A percentile compares a stretch with the other conserved stretches of the same genome.
Conservation (phyloP, 2,329 filamentous ascomycete species). For the Fusarium verticillioides region DNA sequence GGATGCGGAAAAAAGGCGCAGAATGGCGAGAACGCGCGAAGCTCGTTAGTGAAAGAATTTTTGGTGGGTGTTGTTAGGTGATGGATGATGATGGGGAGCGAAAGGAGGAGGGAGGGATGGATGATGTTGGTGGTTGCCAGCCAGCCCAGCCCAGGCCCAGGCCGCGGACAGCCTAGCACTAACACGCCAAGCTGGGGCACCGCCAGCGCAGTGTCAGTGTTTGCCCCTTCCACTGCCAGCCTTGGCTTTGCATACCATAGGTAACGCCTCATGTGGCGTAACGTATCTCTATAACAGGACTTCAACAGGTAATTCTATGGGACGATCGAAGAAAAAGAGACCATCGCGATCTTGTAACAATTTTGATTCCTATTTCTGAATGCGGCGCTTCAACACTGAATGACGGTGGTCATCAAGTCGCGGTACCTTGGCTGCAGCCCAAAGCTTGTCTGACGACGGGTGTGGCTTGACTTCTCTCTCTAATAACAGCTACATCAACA, state of each 20-base stretch:
- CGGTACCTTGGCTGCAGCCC: constrained; percentile 1
- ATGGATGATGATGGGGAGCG: constrained; percentile 38
- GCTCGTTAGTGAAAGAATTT: constrained; percentile 35
- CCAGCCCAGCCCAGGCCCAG: constrained; percentile 3
- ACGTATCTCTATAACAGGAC: not conserved
- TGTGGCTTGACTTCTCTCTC: constrained; percentile 15
- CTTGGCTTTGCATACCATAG: constrained; percentile 28
- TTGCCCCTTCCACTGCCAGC: constrained; percentile 22
- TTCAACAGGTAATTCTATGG: not conserved
- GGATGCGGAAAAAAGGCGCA: constrained; percentile 1
- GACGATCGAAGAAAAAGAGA: not conserved
- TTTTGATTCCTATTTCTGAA: not conserved
- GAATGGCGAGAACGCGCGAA: constrained; percentile 8
- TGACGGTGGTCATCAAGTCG: constrained; percentile 11
- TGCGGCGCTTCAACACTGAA: not conserved
- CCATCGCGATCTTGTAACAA: not conserved
- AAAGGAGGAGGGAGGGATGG: constrained; percentile 33
- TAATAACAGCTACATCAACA: not conserved
- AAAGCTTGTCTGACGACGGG: constrained; percentile 16
- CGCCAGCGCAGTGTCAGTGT: constrained; percentile 17
- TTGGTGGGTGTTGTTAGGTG: constrained; percentile 38
- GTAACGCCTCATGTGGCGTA: constrained; percentile 36
- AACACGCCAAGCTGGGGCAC: not conserved
- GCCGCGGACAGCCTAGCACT: not conserved
- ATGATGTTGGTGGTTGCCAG: constrained; percentile 35